Conservation (phyloP, 495 filamentous ascomycete genomes). For the Penicillium angulare region DNA sequence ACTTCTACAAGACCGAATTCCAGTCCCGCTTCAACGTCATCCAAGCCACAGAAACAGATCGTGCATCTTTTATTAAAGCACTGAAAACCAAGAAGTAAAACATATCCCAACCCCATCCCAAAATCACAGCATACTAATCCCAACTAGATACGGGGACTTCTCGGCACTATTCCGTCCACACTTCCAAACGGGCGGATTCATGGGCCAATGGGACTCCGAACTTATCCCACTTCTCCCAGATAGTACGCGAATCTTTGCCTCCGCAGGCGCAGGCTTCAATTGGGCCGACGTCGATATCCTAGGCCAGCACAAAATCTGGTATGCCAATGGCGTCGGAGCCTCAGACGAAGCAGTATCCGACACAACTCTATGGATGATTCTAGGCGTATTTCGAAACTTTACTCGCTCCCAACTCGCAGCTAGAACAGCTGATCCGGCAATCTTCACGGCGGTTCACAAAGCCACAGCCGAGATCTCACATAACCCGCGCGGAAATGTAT, state of each 20-base stretch:
- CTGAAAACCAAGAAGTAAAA: conserved; percentile 45
- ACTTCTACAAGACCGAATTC: conserved; percentile 50
- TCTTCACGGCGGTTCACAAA: conserved; percentile 52
- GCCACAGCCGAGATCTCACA: conserved; percentile 48
- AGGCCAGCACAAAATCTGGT: conserved; percentile 52
- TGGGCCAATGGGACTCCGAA: conserved; percentile 64
- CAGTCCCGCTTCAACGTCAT: conserved; percentile 53
- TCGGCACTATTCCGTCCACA: conserved; percentile 67
- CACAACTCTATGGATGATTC: conserved; percentile 58
- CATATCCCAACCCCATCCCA: background rate
- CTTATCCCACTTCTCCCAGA: conserved; percentile 61
- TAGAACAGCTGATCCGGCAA: conserved; percentile 14
- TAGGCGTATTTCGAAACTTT: conserved; percentile 61
- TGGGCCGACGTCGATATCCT: conserved; percentile 68
- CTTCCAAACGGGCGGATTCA: conserved; percentile 70
- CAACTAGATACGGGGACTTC: conserved; percentile 60
- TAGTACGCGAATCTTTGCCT: conserved; percentile 63
- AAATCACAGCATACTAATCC: background rate
- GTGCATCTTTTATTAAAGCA: conserved; percentile 56
- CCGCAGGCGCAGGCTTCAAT: conserved; percentile 68
- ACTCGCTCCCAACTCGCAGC: conserved; percentile 53
- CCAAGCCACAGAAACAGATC: conserved; percentile 48
- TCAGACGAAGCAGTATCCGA: conserved; percentile 66
- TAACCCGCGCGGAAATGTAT: conserved; percentile 34
- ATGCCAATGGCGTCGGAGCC: conserved; percentile 62